Conservation (phyloP, 2,329 filamentous ascomycete species). For the Aureobasidium lini region DNA sequence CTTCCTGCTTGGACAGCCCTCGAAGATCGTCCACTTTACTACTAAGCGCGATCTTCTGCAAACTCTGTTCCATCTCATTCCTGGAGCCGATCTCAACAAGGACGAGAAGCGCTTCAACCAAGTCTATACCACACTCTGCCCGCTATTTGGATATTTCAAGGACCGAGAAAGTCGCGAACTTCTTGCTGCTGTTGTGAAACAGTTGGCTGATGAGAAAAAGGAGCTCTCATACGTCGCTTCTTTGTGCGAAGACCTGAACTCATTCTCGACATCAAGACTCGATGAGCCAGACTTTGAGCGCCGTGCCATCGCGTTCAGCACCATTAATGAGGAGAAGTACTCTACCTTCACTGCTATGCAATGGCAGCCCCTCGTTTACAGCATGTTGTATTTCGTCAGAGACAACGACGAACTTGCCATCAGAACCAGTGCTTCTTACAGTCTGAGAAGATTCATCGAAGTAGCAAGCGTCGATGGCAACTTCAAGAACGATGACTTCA, state of each 20-base stretch:
- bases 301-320: constrained; percentile 67
- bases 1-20: constrained; percentile 78
- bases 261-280: constrained; percentile 62
- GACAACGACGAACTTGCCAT: constrained; percentile 85
- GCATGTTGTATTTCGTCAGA: constrained; percentile 79
- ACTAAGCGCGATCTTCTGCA: constrained; percentile 74
- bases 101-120: constrained; percentile 52
- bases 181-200: constrained; percentile 63
- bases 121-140: constrained; percentile 67
- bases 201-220: constrained; percentile 59
- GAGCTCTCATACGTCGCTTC: constrained; percentile 56
- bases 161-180: constrained; percentile 69
- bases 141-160: constrained; percentile 84
- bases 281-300: constrained; percentile 85
- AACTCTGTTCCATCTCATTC: constrained; percentile 74
- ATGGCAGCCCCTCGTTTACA: constrained; percentile 84
- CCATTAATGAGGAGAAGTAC: constrained; percentile 59
- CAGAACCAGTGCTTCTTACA: constrained; percentile 72
- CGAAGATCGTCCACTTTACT: constrained; percentile 70
- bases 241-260: constrained; percentile 73
- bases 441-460: constrained; percentile 70
- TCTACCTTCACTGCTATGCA: constrained; percentile 57
- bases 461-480: constrained; percentile 43
- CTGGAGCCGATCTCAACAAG: constrained; percentile 51
- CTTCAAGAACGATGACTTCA: constrained; percentile 40